Evolutionary conservation across 352 stramenopile genomes (phyloP).

Genomic region (Globisporangium emineosum): DNA sequence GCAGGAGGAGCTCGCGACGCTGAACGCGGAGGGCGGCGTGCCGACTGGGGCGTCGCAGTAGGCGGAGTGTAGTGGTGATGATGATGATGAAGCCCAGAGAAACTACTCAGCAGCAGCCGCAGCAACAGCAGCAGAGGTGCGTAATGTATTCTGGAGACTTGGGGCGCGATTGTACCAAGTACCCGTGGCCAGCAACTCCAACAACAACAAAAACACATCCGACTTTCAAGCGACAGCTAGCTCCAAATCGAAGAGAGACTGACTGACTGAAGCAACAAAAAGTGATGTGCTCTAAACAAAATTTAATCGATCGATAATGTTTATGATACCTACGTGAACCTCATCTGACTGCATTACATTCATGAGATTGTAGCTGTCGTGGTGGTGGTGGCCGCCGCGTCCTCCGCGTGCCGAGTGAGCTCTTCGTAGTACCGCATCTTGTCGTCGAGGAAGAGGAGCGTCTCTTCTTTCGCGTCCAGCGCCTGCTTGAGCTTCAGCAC

Average conservation of each 20-base stretch:
- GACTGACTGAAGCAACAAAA: too few relatives aligned
- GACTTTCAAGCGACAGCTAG: not conserved
- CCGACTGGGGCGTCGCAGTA: not conserved
- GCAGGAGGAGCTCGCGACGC: conserved; percentile 66
- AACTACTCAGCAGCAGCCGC: not conserved
- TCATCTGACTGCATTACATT: too few relatives aligned
- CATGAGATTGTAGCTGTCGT: not conserved
- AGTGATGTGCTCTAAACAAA: too few relatives aligned
- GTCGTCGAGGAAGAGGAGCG: conserved; percentile 50
- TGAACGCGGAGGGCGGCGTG: conserved; percentile 30
- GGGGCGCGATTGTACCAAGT: not conserved
- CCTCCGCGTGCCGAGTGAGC: not conserved
- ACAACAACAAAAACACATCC: not conserved
- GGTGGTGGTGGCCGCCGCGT: not conserved
- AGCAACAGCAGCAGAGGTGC: not conserved
- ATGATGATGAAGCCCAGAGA: not conserved
- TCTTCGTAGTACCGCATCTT: conserved; percentile 49
- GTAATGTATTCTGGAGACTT: not conserved
- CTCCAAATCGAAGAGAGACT: not conserved
- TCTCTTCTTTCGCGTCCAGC: conserved; percentile 61
- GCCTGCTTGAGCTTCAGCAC: conserved; percentile 50
- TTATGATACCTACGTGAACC: too few relatives aligned
- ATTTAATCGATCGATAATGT: too few relatives aligned
- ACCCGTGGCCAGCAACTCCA: not conserved
- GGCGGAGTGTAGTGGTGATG: too few relatives aligned